A percentile compares a stretch with the other conserved stretches of the same genome.
Evolutionary conservation across 148 eudicot species (phyloP).

Genomic region (Cornus suecica): DNA sequence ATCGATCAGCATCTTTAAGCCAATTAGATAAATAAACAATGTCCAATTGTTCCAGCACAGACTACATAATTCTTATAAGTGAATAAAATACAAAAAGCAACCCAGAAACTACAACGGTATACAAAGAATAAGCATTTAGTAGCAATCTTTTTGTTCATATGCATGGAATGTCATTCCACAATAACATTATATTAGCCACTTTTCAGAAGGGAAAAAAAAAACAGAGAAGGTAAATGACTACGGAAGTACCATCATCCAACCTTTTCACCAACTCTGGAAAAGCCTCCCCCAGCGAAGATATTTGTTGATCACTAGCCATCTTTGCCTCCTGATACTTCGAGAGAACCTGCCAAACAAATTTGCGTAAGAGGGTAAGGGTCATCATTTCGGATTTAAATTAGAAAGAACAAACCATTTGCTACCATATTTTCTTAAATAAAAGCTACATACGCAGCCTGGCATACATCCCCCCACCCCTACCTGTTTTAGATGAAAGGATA

Average conservation of each 20-base stretch:
- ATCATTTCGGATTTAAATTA: neutral
- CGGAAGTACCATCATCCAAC: conserved; percentile 75
- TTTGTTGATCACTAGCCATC: conserved; percentile 51
- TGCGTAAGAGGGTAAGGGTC: conserved; percentile 4
- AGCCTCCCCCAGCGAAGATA: conserved; percentile 58
- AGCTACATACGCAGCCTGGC: conserved; percentile 27
- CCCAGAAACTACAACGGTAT: neutral
- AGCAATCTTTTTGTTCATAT: neutral
- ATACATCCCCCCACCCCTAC: conserved; percentile 60
- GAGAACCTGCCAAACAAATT: conserved; percentile 51
- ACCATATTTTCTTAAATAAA: conserved; percentile 3
- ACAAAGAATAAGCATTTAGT: neutral
- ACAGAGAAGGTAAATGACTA: conserved; percentile 10
- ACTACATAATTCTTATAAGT: neutral
- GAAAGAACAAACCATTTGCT: conserved; percentile 8
- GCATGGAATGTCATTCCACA: neutral
- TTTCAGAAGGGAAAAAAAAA: neutral
- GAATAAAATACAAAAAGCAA: neutral
- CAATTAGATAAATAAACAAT: too few relatives aligned
- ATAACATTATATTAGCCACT: neutral
- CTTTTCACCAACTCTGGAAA: conserved; percentile 56
- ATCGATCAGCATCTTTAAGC: too few relatives aligned
- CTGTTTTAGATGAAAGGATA: conserved; percentile 53
- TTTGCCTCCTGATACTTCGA: conserved; percentile 70
- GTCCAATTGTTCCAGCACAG: neutral